A percentile compares a stretch with the other conserved stretches of the same genome.
Conservation (phyloP, 148 eudicot species). For the Diospyros kaki region DNA sequence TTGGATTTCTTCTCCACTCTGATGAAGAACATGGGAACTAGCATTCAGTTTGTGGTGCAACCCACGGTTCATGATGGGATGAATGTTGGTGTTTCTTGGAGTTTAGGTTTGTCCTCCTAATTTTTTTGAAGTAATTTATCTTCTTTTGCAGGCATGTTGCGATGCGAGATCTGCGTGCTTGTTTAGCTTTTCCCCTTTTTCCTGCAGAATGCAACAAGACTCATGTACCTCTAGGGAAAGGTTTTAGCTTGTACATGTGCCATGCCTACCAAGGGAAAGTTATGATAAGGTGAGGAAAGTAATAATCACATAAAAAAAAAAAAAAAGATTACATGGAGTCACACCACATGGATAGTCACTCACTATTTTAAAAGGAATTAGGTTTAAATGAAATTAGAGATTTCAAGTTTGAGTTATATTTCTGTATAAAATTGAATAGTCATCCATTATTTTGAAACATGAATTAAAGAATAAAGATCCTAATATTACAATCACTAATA, state of each 20-base stretch:
- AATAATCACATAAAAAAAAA: background rate
- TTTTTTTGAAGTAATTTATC: background rate
- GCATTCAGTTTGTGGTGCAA: constrained; percentile 46
- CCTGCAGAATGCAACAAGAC: constrained; percentile 49
- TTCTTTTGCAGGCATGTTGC: background rate
- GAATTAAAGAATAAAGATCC: too few relatives aligned
- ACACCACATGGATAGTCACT: too few relatives aligned
- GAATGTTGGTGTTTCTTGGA: constrained; percentile 58
- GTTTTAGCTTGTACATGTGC: constrained; percentile 45
- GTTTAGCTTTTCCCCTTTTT: background rate
- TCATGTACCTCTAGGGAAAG: constrained; percentile 48
- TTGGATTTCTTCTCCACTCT: constrained; percentile 45
- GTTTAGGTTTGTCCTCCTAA: constrained; percentile 36
- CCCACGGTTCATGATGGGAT: constrained; percentile 51
- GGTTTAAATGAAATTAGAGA: too few relatives aligned
- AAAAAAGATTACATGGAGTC: background rate
- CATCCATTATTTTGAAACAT: too few relatives aligned
- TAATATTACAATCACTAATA: too few relatives aligned
- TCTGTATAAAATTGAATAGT: too few relatives aligned
- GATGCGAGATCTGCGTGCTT: background rate
- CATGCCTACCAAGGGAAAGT: constrained; percentile 58
- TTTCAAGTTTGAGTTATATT: too few relatives aligned
- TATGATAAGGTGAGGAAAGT: constrained; percentile 37
- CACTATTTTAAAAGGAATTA: too few relatives aligned
- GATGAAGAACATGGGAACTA: constrained; percentile 40